These are phyloP conservation scores for Tulasnella sp. DNA, from an alignment of 768 basidiomycete species.

Conservation along the genomic window DNA sequence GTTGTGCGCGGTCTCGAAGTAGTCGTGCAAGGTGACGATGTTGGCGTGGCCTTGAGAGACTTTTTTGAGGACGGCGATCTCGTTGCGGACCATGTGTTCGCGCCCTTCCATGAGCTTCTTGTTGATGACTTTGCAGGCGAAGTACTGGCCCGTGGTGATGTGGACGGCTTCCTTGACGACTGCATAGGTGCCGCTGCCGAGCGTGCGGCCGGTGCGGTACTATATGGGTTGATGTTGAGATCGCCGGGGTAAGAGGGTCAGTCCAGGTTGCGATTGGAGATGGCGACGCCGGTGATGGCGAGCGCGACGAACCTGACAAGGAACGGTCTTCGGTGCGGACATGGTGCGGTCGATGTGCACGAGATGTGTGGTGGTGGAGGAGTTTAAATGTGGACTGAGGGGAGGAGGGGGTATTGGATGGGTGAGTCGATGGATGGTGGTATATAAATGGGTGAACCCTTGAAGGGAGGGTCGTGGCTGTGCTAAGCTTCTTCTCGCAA, in stretches of 20 bases:
- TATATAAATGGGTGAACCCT: not conserved
- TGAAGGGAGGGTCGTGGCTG: not conserved
- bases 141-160: slow-evolving; percentile 85
- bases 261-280: not conserved
- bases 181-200: slow-evolving; percentile 88
- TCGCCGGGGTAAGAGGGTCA: not conserved
- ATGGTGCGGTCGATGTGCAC: not conserved
- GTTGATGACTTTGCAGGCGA: slow-evolving; percentile 99
- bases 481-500: not conserved
- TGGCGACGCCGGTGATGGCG: not conserved
- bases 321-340: slow-evolving; percentile 29
- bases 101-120: slow-evolving; percentile 98
- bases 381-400: not conserved
- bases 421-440: not conserved
- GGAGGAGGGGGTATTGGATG: not conserved
- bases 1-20: slow-evolving; percentile 94
- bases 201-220: slow-evolving; percentile 82
- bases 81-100: slow-evolving; percentile 97
- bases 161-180: slow-evolving; percentile 94
- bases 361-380: not conserved
- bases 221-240: slow-evolving; percentile 20
- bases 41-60: slow-evolving; percentile 84
- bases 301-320: slow-evolving; percentile 33
- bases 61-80: slow-evolving; percentile 88
- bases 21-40: slow-evolving; percentile 90